These are phyloP conservation scores for Aegilops tauschii DNA, from an alignment of 176 grass and related monocot species.

Conservation along the genomic window DNA sequence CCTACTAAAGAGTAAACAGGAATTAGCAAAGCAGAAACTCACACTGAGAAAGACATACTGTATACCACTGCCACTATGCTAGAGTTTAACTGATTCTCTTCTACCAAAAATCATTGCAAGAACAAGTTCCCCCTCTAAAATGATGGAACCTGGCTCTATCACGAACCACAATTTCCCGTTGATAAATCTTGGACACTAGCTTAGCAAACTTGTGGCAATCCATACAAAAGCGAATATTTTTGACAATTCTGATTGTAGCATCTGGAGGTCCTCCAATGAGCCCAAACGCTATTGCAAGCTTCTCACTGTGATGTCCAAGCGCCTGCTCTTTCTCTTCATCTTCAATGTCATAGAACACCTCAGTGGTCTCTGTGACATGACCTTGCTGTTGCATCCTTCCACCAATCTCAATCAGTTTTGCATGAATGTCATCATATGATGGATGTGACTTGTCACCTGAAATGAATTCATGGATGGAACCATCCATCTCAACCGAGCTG, in stretches of 20 bases:
- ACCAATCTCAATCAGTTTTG: background rate
- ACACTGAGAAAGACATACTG: background rate
- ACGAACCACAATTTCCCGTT: conserved; percentile 2
- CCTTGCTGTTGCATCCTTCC: conserved; percentile 19
- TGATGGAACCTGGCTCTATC: conserved; percentile 21
- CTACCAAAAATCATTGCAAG: conserved; percentile 24
- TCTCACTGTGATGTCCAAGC: conserved; percentile 16
- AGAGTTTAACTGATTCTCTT: background rate
- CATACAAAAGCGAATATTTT: conserved; percentile 9
- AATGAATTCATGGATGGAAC: conserved; percentile 13
- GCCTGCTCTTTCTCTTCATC: conserved; percentile 21
- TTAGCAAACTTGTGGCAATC: conserved; percentile 18
- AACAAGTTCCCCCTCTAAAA: conserved; percentile 14
- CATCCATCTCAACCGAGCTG: background rate
- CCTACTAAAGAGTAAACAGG: background rate
- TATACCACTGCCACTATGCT: background rate
- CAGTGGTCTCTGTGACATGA: background rate
- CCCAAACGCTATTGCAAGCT: conserved; percentile 18
- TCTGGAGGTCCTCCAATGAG: conserved; percentile 3
- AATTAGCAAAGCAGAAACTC: background rate
- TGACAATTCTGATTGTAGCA: conserved; percentile 14
- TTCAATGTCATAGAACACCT: conserved; percentile 9
- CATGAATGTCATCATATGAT: conserved; percentile 16
- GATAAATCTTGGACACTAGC: conserved; percentile 13
- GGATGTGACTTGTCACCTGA: conserved; percentile 10